phyloP scores from a whole-genome alignment of 169 alveolate species.

The Plasmodium gonderi region DNA sequence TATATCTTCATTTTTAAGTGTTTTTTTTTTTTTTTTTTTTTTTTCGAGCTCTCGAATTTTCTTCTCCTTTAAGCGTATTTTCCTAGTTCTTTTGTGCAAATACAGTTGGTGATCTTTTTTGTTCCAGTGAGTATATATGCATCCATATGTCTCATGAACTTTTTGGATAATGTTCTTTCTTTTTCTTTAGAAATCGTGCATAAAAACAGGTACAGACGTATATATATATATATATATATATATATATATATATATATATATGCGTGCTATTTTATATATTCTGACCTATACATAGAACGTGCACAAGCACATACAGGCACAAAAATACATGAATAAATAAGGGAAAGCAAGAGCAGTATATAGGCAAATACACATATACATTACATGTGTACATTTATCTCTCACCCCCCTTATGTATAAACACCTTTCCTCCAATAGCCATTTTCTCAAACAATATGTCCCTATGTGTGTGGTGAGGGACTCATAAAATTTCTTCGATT shows the following conservation, averaged over 20 bases:
- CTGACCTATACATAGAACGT: background rate
- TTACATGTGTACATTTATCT: too few species aligned
- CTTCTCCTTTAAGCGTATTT: background rate
- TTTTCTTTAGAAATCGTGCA: background rate
- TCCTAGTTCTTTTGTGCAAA: background rate
- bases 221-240: background rate
- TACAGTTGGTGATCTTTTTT: background rate
- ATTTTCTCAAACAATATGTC: background rate
- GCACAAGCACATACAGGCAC: too few species aligned
- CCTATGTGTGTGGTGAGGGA: background rate
- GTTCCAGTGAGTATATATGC: background rate
- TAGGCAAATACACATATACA: too few species aligned
- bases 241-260: background rate
- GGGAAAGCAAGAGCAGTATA: too few species aligned
- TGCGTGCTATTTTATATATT: background rate
- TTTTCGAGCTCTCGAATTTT: background rate
- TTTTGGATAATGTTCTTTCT: background rate
- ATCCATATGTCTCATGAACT: background rate
- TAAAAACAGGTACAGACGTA: background rate
- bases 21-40: slow-evolving; percentile 6
- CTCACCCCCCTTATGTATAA: background rate
- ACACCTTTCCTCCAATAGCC: background rate
- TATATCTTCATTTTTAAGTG: background rate
- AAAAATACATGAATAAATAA: too few species aligned
- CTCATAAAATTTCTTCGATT: slow-evolving; percentile 34